Evolutionary conservation across 2,329 filamentous ascomycete species (phyloP).

Genomic region (Claviceps sorghi): DNA sequence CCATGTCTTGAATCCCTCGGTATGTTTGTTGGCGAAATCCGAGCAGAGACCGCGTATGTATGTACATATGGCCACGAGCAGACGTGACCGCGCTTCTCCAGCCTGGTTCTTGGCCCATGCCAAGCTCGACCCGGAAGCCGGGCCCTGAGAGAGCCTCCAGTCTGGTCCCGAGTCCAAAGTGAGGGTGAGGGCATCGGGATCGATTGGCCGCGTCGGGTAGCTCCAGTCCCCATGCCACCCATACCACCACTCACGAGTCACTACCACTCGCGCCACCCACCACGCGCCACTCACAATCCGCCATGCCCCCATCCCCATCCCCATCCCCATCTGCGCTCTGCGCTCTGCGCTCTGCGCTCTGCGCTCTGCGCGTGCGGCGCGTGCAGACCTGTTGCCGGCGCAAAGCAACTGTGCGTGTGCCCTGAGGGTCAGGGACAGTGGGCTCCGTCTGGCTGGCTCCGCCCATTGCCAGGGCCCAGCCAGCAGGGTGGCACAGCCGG

Average conservation of each 20-base stretch:
- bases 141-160: no score
- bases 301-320: not conserved
- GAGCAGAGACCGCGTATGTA: not conserved
- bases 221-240: not conserved
- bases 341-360: no score
- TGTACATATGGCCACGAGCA: not conserved
- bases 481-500: not conserved
- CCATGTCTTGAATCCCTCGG: slow-evolving; percentile 1
- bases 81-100: not conserved
- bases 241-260: not conserved
- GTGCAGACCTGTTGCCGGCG: not conserved
- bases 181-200: not conserved
- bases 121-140: not conserved
- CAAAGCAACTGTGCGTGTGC: not conserved
- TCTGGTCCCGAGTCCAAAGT: not conserved
- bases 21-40: not conserved
- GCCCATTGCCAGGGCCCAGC: not conserved
- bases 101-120: not conserved
- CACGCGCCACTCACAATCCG: not conserved
- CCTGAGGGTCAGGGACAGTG: not conserved
- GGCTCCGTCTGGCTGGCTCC: not conserved
- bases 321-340: no score
- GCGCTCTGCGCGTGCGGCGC: not conserved
- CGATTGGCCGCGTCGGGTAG: not conserved
- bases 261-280: not conserved